These are phyloP conservation scores for Peronosclerospora sorghi DNA, from an alignment of 352 stramenopile species.

Conservation along the genomic window DNA sequence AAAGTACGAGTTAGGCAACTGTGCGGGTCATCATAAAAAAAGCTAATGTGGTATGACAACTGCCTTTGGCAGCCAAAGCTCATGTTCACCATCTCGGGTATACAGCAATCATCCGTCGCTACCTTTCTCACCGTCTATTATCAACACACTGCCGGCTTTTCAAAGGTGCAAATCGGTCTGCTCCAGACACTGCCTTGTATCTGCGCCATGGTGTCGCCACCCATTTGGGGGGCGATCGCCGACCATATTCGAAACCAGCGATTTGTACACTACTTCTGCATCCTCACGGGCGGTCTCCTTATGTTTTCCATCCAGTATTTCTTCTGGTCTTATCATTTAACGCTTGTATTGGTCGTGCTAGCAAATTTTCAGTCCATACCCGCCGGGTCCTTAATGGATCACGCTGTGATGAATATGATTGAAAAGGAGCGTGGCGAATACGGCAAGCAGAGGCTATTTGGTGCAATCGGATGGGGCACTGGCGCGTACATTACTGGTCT, in stretches of 20 bases:
- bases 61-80: slow-evolving; percentile 69
- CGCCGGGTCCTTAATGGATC: slow-evolving; percentile 51
- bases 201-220: slow-evolving; percentile 47
- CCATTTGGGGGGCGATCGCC: slow-evolving; percentile 59
- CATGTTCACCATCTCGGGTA: slow-evolving; percentile 63
- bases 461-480: slow-evolving; percentile 52
- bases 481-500: slow-evolving; percentile 57
- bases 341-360: slow-evolving; percentile 36
- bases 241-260: slow-evolving; percentile 57
- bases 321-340: slow-evolving; percentile 37
- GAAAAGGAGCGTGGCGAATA: slow-evolving; percentile 64
- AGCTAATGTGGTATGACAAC: too few species aligned
- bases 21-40: too few species aligned
- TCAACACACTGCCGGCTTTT: slow-evolving; percentile 47
- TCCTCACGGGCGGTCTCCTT: slow-evolving; percentile 42
- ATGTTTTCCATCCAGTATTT: slow-evolving; percentile 49
- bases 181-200: slow-evolving; percentile 63
- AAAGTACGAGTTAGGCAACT: too few species aligned
- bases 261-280: slow-evolving; percentile 46
- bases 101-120: slow-evolving; percentile 46
- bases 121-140: slow-evolving; percentile 75
- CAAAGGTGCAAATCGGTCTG: slow-evolving; percentile 71
- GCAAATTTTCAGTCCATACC: slow-evolving; percentile 56
- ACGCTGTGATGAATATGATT: slow-evolving; percentile 55
- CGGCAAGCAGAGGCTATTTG: slow-evolving; percentile 75